phyloP scores from a whole-genome alignment of 2,329 filamentous ascomycete genomes.

The Curvularia hawaiiensis region DNA sequence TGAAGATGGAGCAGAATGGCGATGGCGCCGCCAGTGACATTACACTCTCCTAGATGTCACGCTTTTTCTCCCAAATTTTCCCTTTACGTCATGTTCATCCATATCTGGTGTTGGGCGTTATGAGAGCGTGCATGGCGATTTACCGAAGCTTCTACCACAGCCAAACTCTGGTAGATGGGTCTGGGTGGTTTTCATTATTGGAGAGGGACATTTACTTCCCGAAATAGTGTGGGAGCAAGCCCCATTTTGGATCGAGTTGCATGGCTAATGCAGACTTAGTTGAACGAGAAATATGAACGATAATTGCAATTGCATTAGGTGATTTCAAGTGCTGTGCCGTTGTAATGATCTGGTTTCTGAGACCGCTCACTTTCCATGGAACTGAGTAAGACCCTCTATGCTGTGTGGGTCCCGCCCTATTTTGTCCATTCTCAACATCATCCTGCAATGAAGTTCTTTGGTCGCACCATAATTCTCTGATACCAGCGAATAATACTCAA shows the following conservation, averaged over 20 bases:
- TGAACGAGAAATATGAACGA: neutral
- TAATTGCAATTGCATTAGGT: neutral
- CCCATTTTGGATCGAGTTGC: neutral
- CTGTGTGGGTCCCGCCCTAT: neutral
- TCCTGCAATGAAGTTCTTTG: neutral
- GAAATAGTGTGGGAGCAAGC: neutral
- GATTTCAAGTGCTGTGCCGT: no score
- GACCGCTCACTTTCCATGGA: neutral
- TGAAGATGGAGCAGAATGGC: constrained; percentile 46
- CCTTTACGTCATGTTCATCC: constrained; percentile 2
- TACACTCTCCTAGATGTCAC: constrained; percentile 34
- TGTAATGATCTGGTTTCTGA: neutral
- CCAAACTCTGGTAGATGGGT: neutral
- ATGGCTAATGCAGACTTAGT: neutral
- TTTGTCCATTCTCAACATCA: neutral
- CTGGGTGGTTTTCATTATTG: neutral
- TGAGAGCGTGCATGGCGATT: neutral
- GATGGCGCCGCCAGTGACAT: constrained; percentile 42
- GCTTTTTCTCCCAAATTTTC: neutral
- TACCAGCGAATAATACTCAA: neutral
- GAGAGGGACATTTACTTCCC: neutral
- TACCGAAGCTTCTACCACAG: neutral
- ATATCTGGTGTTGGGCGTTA: constrained; percentile 10
- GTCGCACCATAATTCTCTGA: neutral
- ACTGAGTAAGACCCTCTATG: neutral